Base-by-base conservation (phyloP, 495 filamentous ascomycete genomes). In the Tetracladium marchalianum region DNA sequence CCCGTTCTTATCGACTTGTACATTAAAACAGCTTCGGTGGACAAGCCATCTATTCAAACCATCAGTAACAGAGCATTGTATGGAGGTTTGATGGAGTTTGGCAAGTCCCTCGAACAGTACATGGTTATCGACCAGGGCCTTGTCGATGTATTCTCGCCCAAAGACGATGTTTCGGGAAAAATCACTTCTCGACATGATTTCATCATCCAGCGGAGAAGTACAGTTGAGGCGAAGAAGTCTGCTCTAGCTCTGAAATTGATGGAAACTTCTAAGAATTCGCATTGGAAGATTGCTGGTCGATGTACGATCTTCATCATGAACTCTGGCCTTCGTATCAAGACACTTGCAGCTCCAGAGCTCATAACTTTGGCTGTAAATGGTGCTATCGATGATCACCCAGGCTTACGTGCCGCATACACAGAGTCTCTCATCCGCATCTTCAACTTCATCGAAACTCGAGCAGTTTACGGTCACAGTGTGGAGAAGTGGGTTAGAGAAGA, bases 221-320 rank as follows among this genome's bases (percentile, higher is more conserved):
- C 74, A 41, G 85, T 95, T 12, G 90, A 97, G 58, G 70, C 69
- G 45, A 89, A 85, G 66, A 97, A 96, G 66, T 71, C 81, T 0
- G 74, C 79, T 5, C 66, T 97, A 12, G 85, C 89, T 0, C 66
- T 83, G 46, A 86, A 95, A 55, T 73, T 99, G 34, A 81, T 90
- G 2, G 78, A 85, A 34, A 62, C 87, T 43, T 82, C 86, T 0
- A 77, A 78, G 46, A 73, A 76, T 17, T 85, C 87, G 0, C 93
- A 97, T 59, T 99, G 92, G 92, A 97, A 94, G 72, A 85, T 94
- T 51, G 90, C 89, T 9, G 87, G 79, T 47, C 73, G 92, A 22
- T 90, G 87, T 35, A 85, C 84, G 11, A 84, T 89, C 17, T 90
- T 97, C 52, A 82, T 94, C 12, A 76, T 90, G 48, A 90, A 89